A percentile compares a stretch with the other conserved stretches of the same genome.
Evolutionary conservation across 1,139 yeast species (phyloP).

Genomic region (Debaryomyces fabryi): DNA sequence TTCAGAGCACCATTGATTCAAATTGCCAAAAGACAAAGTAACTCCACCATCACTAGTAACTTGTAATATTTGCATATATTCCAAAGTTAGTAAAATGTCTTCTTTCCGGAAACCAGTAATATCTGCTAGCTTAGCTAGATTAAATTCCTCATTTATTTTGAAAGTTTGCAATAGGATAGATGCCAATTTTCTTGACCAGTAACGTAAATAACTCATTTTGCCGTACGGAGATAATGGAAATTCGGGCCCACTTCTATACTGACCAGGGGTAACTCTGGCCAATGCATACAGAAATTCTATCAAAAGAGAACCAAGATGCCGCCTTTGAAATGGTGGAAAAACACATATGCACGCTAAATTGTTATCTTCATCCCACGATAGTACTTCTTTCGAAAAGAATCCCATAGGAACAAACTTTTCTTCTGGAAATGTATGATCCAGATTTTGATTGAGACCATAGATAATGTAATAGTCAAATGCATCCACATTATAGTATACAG

Average conservation of each 20-base stretch:
- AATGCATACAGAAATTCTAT: slow-evolving; percentile 82
- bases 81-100: slow-evolving; percentile 68
- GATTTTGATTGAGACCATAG: slow-evolving; percentile 47
- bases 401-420: slow-evolving; percentile 66
- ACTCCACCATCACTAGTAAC: slow-evolving; percentile 17
- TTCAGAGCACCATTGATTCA: slow-evolving; percentile 33
- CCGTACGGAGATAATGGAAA: slow-evolving; percentile 88
- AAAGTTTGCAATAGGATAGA: slow-evolving; percentile 16
- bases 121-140: slow-evolving; percentile 55
- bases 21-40: slow-evolving; percentile 24
- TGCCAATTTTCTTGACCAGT: slow-evolving; percentile 63
- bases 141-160: slow-evolving; percentile 27
- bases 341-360: slow-evolving; percentile 89
- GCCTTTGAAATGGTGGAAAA: slow-evolving; percentile 89
- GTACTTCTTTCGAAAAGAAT: slow-evolving; percentile 83
- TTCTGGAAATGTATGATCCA: background rate
- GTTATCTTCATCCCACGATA: slow-evolving; percentile 77
- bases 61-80: slow-evolving; percentile 57
- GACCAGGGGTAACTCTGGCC: slow-evolving; percentile 55
- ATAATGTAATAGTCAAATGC: slow-evolving; percentile 78
- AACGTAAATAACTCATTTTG: slow-evolving; percentile 66
- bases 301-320: slow-evolving; percentile 73
- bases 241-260: slow-evolving; percentile 80
- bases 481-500: slow-evolving; percentile 79
- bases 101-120: slow-evolving; percentile 70